A percentile compares a stretch with the other conserved stretches of the same genome.
phyloP scores from a whole-genome alignment of 768 basidiomycete species.

The Sporobolomyces phaffii region DNA sequence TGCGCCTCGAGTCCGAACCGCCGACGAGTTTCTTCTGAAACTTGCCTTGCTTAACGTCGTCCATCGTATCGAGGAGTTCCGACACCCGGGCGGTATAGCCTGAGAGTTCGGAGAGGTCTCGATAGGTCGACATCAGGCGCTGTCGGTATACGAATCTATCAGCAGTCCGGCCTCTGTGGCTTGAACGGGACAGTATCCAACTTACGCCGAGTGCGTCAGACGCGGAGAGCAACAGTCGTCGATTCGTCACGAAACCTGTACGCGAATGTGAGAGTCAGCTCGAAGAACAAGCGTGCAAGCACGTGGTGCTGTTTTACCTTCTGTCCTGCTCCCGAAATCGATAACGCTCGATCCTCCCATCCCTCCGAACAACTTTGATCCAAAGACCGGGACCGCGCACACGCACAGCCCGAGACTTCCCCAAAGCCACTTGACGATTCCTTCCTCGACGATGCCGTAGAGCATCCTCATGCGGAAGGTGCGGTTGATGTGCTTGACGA shows the following conservation, averaged over 20 bases:
- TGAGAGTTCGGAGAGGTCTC: conserved; percentile 83
- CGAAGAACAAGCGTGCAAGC: too few relatives aligned
- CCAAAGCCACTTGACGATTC: conserved; percentile 90
- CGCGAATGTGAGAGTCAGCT: background rate
- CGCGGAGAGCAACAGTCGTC: conserved; percentile 39
- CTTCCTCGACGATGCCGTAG: conserved; percentile 89
- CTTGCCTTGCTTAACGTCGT: conserved; percentile 71
- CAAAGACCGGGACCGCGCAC: conserved; percentile 88
- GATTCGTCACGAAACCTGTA: conserved; percentile 91
- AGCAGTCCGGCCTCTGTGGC: too few relatives aligned
- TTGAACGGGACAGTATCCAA: background rate
- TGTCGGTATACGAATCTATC: background rate
- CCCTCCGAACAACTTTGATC: conserved; percentile 62
- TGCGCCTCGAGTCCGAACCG: conserved; percentile 29
- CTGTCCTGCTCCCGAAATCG: conserved; percentile 81
- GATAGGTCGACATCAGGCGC: conserved; percentile 38
- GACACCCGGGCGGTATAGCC: conserved; percentile 91
- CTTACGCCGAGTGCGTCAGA: conserved; percentile 72
- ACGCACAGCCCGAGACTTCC: conserved; percentile 85
- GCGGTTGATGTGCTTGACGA: conserved; percentile 76
- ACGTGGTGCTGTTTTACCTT: too few relatives aligned
- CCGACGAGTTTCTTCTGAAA: conserved; percentile 83
- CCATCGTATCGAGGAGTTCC: conserved; percentile 80
- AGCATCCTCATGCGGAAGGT: conserved; percentile 75
- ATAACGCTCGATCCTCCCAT: conserved; percentile 47